Base-by-base conservation (phyloP, 352 stramenopile species). In the Globisporangium cederbergense region DNA sequence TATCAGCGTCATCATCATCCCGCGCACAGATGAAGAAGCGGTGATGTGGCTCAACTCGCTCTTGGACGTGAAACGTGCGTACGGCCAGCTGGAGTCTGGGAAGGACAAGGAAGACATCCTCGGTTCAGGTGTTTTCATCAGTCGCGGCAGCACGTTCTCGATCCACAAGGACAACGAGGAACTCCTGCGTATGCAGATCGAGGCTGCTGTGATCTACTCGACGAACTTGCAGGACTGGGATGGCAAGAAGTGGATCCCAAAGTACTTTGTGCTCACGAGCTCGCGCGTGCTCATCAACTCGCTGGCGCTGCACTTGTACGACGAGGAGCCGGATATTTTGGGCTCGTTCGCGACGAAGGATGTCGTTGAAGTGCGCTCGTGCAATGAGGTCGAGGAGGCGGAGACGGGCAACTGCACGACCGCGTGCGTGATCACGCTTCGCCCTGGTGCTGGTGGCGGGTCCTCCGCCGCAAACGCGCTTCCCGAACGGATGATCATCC, bases 211-310 rank as follows among this genome's bases (percentile, higher is more conserved):
- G 40, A 78, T 89, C 43, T 93, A 93, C 66, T 93, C 87, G 30
- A 83, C 82, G 8, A 96, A 96, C 55, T 61, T 96, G 4, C 87
- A 94, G 53, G 87, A 93, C 28, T 96, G 85, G 85, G 87, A 96
- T 45, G 85, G 81, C 7, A 81, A 78, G 38, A 94, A 93, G 62
- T 96, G 87, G 87, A 93, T 96, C 45, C 81, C 87, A 0, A 96
- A 96, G 68, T 96, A 96, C 61, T 94, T 93, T 64, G 87, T 96
- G 38, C 64, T 96, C 32, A 96, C 87, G 30, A 90, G 66, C 49
- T 91, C 85, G 10, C 87, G 87, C 10, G 75, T 96, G 45, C 72
- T 96, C 20, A 73, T 94, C 11, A 73, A 93, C 56, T 93, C 87
- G 14, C 79, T 96, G 1, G 87, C 87, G 20, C 57, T 96, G 46